These are phyloP conservation scores for Hyaloscypha hepaticicola DNA, from an alignment of 495 filamentous ascomycete genomes.

Conservation along the genomic window DNA sequence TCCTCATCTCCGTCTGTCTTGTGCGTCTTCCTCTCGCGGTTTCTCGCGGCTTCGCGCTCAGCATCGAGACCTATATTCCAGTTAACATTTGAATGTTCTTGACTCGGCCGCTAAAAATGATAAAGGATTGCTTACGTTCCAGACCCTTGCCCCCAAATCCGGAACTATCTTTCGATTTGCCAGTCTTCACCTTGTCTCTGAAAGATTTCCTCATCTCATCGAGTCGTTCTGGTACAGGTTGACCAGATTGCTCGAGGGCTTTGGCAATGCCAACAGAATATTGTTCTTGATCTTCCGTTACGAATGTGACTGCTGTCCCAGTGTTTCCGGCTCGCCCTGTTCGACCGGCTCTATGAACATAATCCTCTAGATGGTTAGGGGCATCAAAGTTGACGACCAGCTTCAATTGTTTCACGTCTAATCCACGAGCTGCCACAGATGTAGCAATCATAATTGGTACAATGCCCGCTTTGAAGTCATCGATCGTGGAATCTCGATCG, in stretches of 20 bases:
- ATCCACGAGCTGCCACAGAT: constrained; percentile 89
- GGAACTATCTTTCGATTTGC: constrained; percentile 82
- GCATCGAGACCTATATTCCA: constrained; percentile 59
- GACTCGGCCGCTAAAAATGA: background rate
- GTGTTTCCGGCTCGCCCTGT: constrained; percentile 94
- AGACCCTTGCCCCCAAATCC: constrained; percentile 96
- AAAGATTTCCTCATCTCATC: constrained; percentile 63
- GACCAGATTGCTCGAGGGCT: constrained; percentile 87
- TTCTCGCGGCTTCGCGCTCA: constrained; percentile 80
- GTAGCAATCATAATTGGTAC: constrained; percentile 91
- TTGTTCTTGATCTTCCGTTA: constrained; percentile 88
- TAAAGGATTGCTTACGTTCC: constrained; percentile 50
- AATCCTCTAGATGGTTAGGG: constrained; percentile 96
- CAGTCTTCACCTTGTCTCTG: constrained; percentile 85
- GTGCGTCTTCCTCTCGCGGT: constrained; percentile 81
- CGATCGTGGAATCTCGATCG: constrained; percentile 91
- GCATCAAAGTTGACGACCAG: constrained; percentile 96
- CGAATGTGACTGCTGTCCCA: constrained; percentile 91
- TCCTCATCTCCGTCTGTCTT: constrained; percentile 89
- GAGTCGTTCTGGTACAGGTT: constrained; percentile 69
- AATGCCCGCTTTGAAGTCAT: constrained; percentile 90
- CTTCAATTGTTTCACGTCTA: constrained; percentile 96
- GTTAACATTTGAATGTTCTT: background rate
- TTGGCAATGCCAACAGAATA: constrained; percentile 89
- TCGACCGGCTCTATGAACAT: constrained; percentile 92